Evolutionary conservation across 2,329 filamentous ascomycete species (phyloP), one percentile per base, ranked within the genome.

Genomic region (Berkeleyomyces rouxiae): DNA sequence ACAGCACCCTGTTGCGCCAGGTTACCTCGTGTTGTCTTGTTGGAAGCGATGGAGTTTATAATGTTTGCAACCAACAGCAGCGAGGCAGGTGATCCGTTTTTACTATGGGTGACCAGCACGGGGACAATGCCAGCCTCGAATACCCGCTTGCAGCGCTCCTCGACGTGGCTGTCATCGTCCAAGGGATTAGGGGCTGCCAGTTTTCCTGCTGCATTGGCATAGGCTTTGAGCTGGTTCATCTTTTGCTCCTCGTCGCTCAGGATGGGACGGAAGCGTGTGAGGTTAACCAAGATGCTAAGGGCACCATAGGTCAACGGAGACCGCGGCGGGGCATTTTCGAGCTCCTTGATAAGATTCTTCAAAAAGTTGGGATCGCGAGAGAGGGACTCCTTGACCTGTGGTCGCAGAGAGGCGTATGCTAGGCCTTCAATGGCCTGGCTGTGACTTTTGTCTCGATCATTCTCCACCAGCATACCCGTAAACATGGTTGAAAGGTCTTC

Each of bases 1-100:
- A 96, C 82, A 1, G 88, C 90, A n/a, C 93, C 93, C 77, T 97
- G 91, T 70, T 97, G 93, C 2, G 90, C 88, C 66, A 99, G 83
- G 58, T 82, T 79, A 0, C 90, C 88, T 9, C 93, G 84, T 63
- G 90, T 79, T 62, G 83, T 83, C 46, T 84, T 78, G n/a, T 84
- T 85, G 68, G 85, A 84, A 16, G 90, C 85, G 3, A 99, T 76
- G 0, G 89, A 83, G 65, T 88, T 82, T 42, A 97, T 75, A 65
- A 96, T 91, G 57, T 84, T 83, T 61, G 88, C 80, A 61, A 87
- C 85, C 37, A 95, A 82, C 13, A 82, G 79, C 7, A 92, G 78
- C 4, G 88, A 87, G 10, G 84, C 82, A 1, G 81, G 75, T 0
- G 88, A 90, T 47, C 85, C 82, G 65, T 82, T 82, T 69, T 88